Base-by-base conservation (phyloP, 352 stramenopile species). In the Phytophthora palmivora region DNA sequence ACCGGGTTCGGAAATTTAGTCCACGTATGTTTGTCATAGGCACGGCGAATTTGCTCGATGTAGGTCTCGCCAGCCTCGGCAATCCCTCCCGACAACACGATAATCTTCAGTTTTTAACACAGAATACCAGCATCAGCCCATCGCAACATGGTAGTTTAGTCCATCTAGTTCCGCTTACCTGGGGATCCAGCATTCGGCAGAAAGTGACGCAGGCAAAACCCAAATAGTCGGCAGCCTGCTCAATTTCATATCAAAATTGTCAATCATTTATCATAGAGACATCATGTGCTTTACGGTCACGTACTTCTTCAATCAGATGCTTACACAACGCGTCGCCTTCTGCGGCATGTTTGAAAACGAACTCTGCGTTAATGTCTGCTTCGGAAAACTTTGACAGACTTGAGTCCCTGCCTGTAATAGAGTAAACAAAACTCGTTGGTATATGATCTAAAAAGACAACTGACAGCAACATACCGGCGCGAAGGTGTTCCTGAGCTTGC, bases 181-280 rank as follows among this genome's bases (percentile, higher is more conserved):
- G 75, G 3, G 83, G 82, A 54, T 95, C 84, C 18, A 95, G 55
- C 33, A 82, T 87, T 45, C 87, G 78, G 38, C 78, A 88, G 32
- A 93, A 91, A 15, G 70, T 92, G 22, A 95, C 87, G 38, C 84
- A 95, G 11, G 87, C 87, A 58, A 93, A 91, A 30, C 87, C 87
- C 46, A 95, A 66, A 51, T 89, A 94, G 53, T 95, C 87, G 6
- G 84, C 87, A 18, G 79, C 84, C 79, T 94, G 45, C 32, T 58
- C 21, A 44, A 44, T 45, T 57, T 14, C 21, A 34, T 42, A 63
- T 22, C 30, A 49, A 42, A 47, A 50, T 21, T 18, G 39, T 60
- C 3, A 59, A 44, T 1, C 39, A 50, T 15, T 48, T 28, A 28
- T 11, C 24, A 22, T 10, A 42, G 28, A 10, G 30, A 62, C 14